These are phyloP conservation scores for Phytopythium ostracodes DNA, from an alignment of 352 stramenopile genomes.

Conservation along the genomic window DNA sequence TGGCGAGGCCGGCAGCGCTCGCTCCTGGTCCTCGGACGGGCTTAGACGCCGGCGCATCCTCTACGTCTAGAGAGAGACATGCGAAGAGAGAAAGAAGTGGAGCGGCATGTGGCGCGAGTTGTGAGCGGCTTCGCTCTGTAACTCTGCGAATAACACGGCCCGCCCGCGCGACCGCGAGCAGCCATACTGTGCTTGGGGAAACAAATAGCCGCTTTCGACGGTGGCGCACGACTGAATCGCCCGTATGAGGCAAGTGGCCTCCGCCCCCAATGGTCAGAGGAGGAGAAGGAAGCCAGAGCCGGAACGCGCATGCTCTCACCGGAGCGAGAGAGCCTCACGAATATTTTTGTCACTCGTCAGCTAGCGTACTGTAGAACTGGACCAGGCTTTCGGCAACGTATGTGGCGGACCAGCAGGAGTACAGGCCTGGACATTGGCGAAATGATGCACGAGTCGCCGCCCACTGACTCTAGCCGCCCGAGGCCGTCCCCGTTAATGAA, in stretches of 20 bases:
- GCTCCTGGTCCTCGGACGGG: background rate
- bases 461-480: background rate
- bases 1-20: background rate
- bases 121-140: background rate
- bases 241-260: background rate
- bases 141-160: background rate
- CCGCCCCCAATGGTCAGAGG: background rate
- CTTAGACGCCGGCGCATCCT: constrained; percentile 1
- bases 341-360: background rate
- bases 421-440: background rate
- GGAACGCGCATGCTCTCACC: background rate
- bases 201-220: constrained; percentile 3
- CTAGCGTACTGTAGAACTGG: background rate
- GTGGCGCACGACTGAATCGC: constrained; percentile 6
- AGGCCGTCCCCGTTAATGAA: background rate
- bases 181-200: background rate
- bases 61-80: background rate
- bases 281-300: constrained; percentile 1
- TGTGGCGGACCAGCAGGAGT: background rate
- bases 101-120: background rate
- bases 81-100: constrained; percentile 1
- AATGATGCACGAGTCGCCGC: background rate
- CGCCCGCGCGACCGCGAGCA: background rate
- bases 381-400: background rate
- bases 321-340: background rate